Base-by-base conservation (phyloP, 805 yeast species). In the Lachancea waltii region DNA sequence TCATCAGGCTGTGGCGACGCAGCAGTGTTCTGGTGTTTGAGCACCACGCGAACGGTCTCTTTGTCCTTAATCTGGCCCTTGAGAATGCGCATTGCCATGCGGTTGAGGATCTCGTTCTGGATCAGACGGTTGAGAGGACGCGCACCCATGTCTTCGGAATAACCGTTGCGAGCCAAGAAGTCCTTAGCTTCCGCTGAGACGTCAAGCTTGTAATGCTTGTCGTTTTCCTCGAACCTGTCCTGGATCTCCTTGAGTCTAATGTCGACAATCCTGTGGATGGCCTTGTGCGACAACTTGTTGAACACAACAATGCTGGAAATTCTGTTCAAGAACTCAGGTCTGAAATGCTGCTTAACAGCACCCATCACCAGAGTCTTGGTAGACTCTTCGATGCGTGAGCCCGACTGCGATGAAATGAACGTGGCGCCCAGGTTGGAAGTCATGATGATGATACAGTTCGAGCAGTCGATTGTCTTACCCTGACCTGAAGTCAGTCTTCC, bases 371-470 rank as follows among this genome's bases (percentile, higher is more conserved):
- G 68, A 28, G 79, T 83, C 56, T 77, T 81, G 11, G 95, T 81
- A 29, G 72, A 72, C 4, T 72, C 74, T 30, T 79, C 78, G 35
- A 90, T 69, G 60, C 76, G 79, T 7, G 85, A 61, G 3, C 73
- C 68, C 24, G 77, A 73, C 48, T 78, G 79, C 2, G 81, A 72
- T 55, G 77, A 79, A 62, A 92, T 82, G 57, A 69, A 86, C 58
- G 86, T 87, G 7, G 98, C 97, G 47, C 98, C 98, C 55, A 92
- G 75, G 63, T 92, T 92, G 19, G 97, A 90, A 0, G 98, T 92
- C 96, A 92, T 85, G 49, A 92, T 90, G 47, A 92, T 75, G 49
- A 92, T 86, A 35, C 87, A 75, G 63, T 92, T 92, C 35, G 96
- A 81, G 49, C 95, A 90, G 66, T 89, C 89, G 52, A 92, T 81